A percentile compares a stretch with the other conserved stretches of the same genome.
These are phyloP conservation scores for Macrophomina pseudophaseolina DNA, from an alignment of 2,329 filamentous ascomycete species.

Conservation along the genomic window DNA sequence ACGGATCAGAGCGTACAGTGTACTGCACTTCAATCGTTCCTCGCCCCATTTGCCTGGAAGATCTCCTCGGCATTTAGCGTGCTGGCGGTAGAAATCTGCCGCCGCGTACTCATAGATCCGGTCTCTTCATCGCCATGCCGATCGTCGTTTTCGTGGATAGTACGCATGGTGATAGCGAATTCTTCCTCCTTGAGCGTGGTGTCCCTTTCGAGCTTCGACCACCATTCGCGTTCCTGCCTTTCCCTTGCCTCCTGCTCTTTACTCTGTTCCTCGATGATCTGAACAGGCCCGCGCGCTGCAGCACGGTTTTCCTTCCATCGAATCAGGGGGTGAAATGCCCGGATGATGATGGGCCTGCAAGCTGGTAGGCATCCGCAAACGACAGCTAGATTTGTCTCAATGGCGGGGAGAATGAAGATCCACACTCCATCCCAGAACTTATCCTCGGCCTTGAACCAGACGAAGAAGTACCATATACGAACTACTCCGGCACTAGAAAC, in stretches of 20 bases:
- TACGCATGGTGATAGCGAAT: neutral
- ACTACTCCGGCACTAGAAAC: conserved; percentile 38
- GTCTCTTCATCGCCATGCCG: neutral
- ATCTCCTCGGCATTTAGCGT: neutral
- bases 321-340: neutral
- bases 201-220: neutral
- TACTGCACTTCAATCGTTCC: neutral
- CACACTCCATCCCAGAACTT: conserved; percentile 37
- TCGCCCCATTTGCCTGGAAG: neutral
- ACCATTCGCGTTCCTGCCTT: neutral
- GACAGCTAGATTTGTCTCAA: conserved; percentile 39
- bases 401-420: conserved; percentile 35
- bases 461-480: conserved; percentile 37
- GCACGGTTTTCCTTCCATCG: neutral
- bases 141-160: neutral
- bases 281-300: neutral
- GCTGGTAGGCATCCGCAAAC: conserved; percentile 40
- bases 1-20: neutral
- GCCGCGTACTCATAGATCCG: neutral
- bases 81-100: neutral
- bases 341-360: conserved; percentile 38
- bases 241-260: neutral
- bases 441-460: conserved; percentile 37
- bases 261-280: neutral
- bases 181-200: neutral